Conservation (phyloP, 2,329 filamentous ascomycete species). For the Microdochium bolleyi region DNA sequence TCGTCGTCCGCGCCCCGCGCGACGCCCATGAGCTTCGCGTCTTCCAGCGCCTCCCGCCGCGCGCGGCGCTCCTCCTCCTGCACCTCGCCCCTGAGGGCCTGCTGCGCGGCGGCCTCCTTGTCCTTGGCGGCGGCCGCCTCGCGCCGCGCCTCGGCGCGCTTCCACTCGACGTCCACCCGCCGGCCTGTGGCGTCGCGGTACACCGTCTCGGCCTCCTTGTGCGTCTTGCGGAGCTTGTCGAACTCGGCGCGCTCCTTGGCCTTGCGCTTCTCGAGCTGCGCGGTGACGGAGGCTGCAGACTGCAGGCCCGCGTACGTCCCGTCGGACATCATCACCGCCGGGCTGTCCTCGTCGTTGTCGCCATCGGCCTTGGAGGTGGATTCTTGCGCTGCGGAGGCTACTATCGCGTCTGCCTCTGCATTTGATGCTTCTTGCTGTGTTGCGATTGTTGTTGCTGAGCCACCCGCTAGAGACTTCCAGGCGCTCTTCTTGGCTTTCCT, state of each 20-base stretch:
- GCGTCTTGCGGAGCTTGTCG: conserved; percentile 24
- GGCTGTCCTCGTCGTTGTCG: conserved; percentile 40
- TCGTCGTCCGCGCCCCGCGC: conserved; percentile 78
- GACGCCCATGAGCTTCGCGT: conserved; percentile 75
- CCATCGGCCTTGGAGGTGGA: conserved; percentile 39
- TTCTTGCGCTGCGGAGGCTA: conserved; percentile 65
- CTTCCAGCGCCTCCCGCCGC: conserved; percentile 61
- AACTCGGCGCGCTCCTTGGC: conserved; percentile 52
- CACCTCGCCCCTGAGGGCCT: conserved; percentile 75
- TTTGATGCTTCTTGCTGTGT: conserved; percentile 30
- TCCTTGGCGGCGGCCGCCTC: conserved; percentile 59
- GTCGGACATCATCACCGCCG: conserved; percentile 66
- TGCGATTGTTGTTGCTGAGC: conserved; percentile 18
- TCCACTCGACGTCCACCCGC: conserved; percentile 90
- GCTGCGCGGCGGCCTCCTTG: conserved; percentile 60
- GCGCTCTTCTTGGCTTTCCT: conserved; percentile 68
- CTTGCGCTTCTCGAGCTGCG: conserved; percentile 58
- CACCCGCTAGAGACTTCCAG: conserved; percentile 64
- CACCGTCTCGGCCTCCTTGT: conserved; percentile 70
- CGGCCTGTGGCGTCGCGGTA: conserved; percentile 92
- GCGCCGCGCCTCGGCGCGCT: conserved; percentile 75
- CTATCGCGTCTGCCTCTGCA: conserved; percentile 69
- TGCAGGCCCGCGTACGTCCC: conserved; percentile 85
- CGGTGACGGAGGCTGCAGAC: conserved; percentile 69
- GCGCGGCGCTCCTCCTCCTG: conserved; percentile 62